phyloP scores from a whole-genome alignment of 139 green algal species.

The Eudorina sp. region DNA sequence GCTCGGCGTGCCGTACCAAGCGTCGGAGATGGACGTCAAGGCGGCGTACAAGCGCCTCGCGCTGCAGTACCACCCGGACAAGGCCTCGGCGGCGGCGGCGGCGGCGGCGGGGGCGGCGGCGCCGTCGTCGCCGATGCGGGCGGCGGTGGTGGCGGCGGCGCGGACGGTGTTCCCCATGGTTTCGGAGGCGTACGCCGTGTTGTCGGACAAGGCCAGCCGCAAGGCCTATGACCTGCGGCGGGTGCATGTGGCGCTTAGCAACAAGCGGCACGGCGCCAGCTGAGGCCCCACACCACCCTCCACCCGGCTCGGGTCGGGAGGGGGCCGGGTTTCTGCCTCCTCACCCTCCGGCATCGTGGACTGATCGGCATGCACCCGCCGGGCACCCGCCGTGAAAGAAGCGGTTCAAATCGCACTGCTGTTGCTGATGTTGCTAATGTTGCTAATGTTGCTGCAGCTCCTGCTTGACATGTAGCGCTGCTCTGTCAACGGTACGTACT shows the following conservation, averaged over 20 bases:
- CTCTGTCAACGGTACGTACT: too few relatives aligned
- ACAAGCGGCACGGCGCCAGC: background rate
- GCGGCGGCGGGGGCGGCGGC: background rate
- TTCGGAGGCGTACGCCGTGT: constrained; percentile 60
- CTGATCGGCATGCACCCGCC: too few relatives aligned
- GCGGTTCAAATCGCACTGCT: too few relatives aligned
- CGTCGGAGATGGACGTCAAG: constrained; percentile 57
- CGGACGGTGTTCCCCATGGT: constrained; percentile 71
- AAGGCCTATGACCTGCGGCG: constrained; percentile 49
- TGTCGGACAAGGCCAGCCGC: constrained; percentile 58
- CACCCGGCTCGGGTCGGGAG: too few relatives aligned
- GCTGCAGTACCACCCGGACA: constrained; percentile 75
- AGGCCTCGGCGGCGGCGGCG: constrained; percentile 46
- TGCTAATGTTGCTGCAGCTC: too few relatives aligned
- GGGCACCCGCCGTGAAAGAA: too few relatives aligned
- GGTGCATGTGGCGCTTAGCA: background rate
- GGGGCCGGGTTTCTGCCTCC: too few relatives aligned
- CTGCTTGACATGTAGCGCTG: too few relatives aligned
- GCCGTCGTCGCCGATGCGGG: constrained; percentile 50
- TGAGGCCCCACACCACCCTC: too few relatives aligned
- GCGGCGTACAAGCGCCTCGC: constrained; percentile 65
- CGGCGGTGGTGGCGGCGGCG: constrained; percentile 43
- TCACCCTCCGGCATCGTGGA: too few relatives aligned
- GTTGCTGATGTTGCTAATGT: too few relatives aligned
- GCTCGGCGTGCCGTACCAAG: constrained; percentile 56